Evolutionary conservation across 1,284 basidiomycete species (phyloP).

Genomic region (Tetrapyrgos nigripes): DNA sequence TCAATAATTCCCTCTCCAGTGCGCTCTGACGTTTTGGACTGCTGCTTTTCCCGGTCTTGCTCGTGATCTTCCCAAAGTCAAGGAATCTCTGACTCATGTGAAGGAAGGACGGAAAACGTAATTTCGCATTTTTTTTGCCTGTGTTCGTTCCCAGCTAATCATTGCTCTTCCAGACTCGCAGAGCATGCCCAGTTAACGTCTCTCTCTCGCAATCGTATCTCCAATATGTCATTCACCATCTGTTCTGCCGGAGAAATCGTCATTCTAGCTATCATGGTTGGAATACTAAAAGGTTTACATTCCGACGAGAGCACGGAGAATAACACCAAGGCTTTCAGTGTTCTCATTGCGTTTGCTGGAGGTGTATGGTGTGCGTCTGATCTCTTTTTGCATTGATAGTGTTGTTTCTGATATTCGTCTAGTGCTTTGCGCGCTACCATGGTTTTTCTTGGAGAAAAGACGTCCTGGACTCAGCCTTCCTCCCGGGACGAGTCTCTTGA

Average conservation of each 20-base stretch:
- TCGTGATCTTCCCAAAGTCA: constrained; percentile 74
- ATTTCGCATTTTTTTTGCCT: not conserved
- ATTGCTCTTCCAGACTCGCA: constrained; percentile 46
- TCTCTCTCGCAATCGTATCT: constrained; percentile 77
- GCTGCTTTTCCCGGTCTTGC: constrained; percentile 85
- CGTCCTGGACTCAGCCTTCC: constrained; percentile 73
- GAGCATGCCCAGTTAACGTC: constrained; percentile 71
- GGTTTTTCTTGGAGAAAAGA: constrained; percentile 77
- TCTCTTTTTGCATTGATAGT: constrained; percentile 1
- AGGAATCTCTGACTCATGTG: constrained; percentile 50
- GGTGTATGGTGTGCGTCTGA: constrained; percentile 72
- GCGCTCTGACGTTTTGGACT: constrained; percentile 83
- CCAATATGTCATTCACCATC: constrained; percentile 80
- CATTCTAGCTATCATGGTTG: constrained; percentile 78
- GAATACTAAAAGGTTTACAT: constrained; percentile 74
- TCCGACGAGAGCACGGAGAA: constrained; percentile 70
- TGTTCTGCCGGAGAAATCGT: constrained; percentile 76
- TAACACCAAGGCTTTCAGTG: constrained; percentile 81
- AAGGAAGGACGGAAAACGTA: constrained; percentile 54
- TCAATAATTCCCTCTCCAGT: constrained; percentile 40
- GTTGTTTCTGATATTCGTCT: constrained; percentile 4
- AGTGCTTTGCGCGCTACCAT: constrained; percentile 79
- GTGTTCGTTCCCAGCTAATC: not conserved
- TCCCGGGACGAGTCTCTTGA: constrained; percentile 64
- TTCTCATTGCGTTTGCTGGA: constrained; percentile 77